phyloP scores from a whole-genome alignment of 805 yeast genomes.

The Vanderwaltozyma polyspora region DNA sequence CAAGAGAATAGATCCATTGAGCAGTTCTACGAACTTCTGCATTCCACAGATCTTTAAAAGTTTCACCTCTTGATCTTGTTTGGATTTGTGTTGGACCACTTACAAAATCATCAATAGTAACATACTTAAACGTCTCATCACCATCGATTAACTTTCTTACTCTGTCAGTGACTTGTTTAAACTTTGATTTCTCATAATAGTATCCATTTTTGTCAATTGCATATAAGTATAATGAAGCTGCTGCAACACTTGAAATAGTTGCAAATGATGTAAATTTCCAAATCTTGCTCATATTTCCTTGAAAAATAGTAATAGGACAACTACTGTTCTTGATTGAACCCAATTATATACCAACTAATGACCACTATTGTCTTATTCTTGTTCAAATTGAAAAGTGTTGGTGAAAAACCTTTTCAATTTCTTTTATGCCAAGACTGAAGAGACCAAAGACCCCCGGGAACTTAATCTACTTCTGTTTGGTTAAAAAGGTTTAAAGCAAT shows the following conservation, averaged over 20 bases:
- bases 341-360: too few species aligned
- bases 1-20: conserved; percentile 17
- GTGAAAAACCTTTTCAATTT: too few species aligned
- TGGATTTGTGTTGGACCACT: conserved; percentile 9
- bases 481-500: too few species aligned
- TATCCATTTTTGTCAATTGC: conserved; percentile 14
- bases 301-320: neutral
- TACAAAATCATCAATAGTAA: conserved; percentile 6
- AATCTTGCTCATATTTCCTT: conserved; percentile 12
- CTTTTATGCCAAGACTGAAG: too few species aligned
- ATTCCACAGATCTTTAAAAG: conserved; percentile 21
- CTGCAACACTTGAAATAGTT: conserved; percentile 9
- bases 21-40: conserved; percentile 13
- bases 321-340: too few species aligned
- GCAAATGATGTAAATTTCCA: conserved; percentile 12
- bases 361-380: too few species aligned
- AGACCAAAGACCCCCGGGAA: too few species aligned
- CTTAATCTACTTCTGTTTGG: too few species aligned
- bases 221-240: conserved; percentile 15
- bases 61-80: conserved; percentile 13
- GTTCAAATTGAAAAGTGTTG: too few species aligned
- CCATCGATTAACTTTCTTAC: conserved; percentile 16
- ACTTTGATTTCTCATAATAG: conserved; percentile 12
- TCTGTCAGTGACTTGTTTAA: conserved; percentile 14
- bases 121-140: conserved; percentile 4